Percentiles rank a stretch among this genome's conserved stretches.
Conservation (phyloP, 371 early-diverging fungal genomes). For the Syncephalis plumigaleata region DNA sequence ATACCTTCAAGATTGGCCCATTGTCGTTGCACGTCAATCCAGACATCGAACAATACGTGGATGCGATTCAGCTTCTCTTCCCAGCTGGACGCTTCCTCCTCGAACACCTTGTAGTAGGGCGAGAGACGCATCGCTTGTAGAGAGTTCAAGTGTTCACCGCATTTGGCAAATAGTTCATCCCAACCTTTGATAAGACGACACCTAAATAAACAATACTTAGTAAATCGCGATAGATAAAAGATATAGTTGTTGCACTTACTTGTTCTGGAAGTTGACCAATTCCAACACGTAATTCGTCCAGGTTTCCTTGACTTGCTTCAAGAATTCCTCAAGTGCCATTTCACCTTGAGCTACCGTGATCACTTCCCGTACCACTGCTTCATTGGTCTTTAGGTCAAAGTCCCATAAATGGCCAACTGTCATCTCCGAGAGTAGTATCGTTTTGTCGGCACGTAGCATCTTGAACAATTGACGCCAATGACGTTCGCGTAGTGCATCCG, state of each 20-base stretch:
- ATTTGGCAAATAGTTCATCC: slow-evolving; percentile 94
- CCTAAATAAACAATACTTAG: too few species aligned
- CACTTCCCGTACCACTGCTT: slow-evolving; percentile 64
- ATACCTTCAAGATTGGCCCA: slow-evolving; percentile 99
- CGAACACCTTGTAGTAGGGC: slow-evolving; percentile 94
- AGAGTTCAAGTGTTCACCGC: slow-evolving; percentile 87
- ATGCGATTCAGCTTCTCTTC: slow-evolving; percentile 92
- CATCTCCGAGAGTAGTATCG: slow-evolving; percentile 56
- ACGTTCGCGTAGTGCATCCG: slow-evolving; percentile 90
- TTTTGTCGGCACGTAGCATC: slow-evolving; percentile 50
- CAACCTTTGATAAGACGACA: slow-evolving; percentile 90
- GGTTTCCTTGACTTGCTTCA: slow-evolving; percentile 80
- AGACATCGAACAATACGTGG: slow-evolving; percentile 91
- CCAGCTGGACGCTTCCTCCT: slow-evolving; percentile 89
- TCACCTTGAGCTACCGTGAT: slow-evolving; percentile 92
- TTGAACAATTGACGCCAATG: slow-evolving; percentile 94
- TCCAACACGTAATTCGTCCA: slow-evolving; percentile 89
- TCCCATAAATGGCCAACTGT: slow-evolving; percentile 94
- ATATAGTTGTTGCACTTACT: slow-evolving; percentile 8
- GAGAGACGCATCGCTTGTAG: slow-evolving; percentile 93
- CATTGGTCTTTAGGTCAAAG: slow-evolving; percentile 76
- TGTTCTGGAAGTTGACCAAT: slow-evolving; percentile 92
- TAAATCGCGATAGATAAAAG: too few species aligned
- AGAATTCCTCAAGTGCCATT: slow-evolving; percentile 96
- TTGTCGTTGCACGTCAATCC: slow-evolving; percentile 98